Conservation (phyloP, 2,329 filamentous ascomycete genomes). For the Talaromyces piceae region DNA sequence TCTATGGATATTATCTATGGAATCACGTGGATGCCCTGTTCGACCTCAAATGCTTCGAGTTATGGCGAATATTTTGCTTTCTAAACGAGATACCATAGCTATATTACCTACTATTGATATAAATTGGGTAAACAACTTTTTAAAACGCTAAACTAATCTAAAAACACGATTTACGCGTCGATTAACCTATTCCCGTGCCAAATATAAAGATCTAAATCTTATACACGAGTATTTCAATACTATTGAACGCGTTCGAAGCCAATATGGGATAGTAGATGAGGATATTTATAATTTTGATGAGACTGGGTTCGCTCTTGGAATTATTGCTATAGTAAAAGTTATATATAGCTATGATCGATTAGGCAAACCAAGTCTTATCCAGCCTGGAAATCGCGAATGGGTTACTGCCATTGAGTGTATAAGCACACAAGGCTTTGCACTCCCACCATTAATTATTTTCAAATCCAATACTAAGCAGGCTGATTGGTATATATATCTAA, state of each 20-base stretch:
- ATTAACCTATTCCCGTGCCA: not conserved
- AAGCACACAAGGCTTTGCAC: too few species aligned
- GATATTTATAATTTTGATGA: conserved; percentile 5
- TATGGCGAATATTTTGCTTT: not conserved
- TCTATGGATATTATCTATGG: not conserved
- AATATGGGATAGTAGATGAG: not conserved
- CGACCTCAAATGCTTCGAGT: not conserved
- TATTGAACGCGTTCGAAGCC: not conserved
- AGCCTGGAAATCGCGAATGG: too few species aligned
- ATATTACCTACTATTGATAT: not conserved
- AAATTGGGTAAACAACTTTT: not conserved
- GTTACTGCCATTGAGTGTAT: too few species aligned
- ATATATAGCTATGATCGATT: too few species aligned
- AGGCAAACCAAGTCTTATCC: too few species aligned
- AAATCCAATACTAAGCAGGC: not conserved
- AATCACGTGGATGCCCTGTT: not conserved
- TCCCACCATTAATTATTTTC: too few species aligned
- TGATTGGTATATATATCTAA: not conserved
- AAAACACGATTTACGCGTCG: not conserved
- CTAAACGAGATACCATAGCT: not conserved
- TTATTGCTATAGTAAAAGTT: too few species aligned
- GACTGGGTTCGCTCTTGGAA: too few species aligned
- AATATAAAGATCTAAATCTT: not conserved
- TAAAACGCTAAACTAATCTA: not conserved
- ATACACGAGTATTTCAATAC: not conserved